phyloP scores from a whole-genome alignment of 768 basidiomycete species.

The Leccinum ochraceum region DNA sequence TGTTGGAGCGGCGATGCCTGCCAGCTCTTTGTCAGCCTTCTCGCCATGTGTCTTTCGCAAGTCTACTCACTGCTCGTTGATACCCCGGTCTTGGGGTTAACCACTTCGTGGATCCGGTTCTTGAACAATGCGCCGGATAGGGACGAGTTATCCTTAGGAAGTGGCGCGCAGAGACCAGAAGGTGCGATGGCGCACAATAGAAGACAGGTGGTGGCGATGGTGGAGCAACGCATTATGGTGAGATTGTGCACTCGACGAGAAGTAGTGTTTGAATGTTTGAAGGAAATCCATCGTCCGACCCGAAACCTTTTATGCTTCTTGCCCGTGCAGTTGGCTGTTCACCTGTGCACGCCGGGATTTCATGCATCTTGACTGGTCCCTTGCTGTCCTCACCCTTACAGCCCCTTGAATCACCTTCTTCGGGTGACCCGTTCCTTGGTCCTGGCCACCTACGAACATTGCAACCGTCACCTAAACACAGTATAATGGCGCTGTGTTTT shows the following conservation, averaged over 20 bases:
- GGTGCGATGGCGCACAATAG: conserved; percentile 18
- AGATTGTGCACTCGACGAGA: conserved; percentile 4
- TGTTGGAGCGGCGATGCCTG: not conserved
- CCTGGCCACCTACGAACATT: conserved; percentile 2
- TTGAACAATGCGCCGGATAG: conserved; percentile 19
- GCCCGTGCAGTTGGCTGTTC: conserved; percentile 3
- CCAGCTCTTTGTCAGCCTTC: conserved; percentile 3
- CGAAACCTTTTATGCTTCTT: conserved; percentile 16
- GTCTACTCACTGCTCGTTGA: conserved; percentile 9
- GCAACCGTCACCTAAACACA: not conserved
- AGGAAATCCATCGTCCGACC: not conserved
- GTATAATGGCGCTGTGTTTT: not conserved
- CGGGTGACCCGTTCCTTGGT: not conserved
- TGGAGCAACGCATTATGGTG: conserved; percentile 20
- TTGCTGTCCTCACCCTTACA: not conserved
- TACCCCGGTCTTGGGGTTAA: conserved; percentile 10
- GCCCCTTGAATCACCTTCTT: conserved; percentile 6
- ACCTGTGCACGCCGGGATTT: conserved; percentile 13
- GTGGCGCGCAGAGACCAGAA: conserved; percentile 15
- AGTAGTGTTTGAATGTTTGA: conserved; percentile 1
- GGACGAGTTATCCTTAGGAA: conserved; percentile 3
- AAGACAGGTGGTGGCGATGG: conserved; percentile 8
- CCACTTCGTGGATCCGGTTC: conserved; percentile 24
- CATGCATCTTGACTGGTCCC: conserved; percentile 1
- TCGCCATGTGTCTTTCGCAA: not conserved